A percentile compares a stretch with the other conserved stretches of the same genome.
Evolutionary conservation across 768 basidiomycete species (phyloP).

Genomic region (Boletus huronensis): DNA sequence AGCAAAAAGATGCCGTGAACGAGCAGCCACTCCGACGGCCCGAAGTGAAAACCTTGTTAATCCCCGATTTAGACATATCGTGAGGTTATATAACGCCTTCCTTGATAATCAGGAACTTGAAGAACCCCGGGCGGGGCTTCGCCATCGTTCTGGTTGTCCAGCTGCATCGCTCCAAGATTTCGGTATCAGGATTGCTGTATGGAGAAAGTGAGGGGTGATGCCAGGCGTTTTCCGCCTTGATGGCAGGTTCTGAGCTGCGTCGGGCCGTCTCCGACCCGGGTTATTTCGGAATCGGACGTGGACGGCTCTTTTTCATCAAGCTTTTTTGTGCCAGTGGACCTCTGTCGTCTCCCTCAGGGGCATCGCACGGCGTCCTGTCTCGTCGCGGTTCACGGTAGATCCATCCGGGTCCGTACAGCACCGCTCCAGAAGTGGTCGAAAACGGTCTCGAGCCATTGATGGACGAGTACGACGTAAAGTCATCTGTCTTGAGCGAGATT

Average conservation of each 20-base stretch:
- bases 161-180: background rate
- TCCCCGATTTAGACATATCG: conserved; percentile 11
- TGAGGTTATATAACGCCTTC: background rate
- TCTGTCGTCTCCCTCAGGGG: no score
- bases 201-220: conserved; percentile 2
- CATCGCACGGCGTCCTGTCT: background rate
- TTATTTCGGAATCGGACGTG: background rate
- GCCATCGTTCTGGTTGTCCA: background rate
- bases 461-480: background rate
- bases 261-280: background rate
- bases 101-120: background rate
- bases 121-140: no score
- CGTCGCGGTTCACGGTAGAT: background rate
- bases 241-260: no score
- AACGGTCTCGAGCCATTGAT: background rate
- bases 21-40: background rate
- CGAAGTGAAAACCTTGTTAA: conserved; percentile 3
- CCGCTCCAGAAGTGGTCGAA: background rate
- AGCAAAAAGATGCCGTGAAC: background rate
- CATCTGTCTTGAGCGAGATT: background rate
- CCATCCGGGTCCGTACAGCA: background rate
- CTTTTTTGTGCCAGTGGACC: background rate
- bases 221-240: no score
- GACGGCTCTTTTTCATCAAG: background rate
- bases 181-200: background rate